These are phyloP conservation scores for Chamaecrista fasciculata DNA, from an alignment of 306 rosid species.

Conservation along the genomic window DNA sequence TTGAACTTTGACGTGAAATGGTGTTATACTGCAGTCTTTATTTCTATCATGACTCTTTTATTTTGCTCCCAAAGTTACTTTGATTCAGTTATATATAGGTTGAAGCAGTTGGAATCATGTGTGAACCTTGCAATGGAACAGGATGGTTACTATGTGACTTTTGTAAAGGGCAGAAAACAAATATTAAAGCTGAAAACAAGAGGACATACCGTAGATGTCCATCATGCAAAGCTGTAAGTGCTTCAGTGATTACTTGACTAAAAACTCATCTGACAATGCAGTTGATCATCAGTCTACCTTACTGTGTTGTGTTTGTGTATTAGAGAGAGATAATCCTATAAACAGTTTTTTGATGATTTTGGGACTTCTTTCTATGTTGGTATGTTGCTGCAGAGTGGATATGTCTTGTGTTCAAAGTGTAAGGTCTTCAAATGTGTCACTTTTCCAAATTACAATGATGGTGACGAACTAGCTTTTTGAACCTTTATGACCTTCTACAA, in stretches of 20 bases:
- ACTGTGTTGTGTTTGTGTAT: background rate
- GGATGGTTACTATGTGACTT: conserved; percentile 89
- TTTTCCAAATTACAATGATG: conserved; percentile 72
- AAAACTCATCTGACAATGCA: background rate
- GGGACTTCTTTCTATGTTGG: background rate
- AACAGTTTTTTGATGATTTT: background rate
- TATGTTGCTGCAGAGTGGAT: conserved; percentile 61
- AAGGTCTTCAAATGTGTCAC: conserved; percentile 88
- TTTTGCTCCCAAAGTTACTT: conserved; percentile 1
- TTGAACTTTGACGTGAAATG: background rate
- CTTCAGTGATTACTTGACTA: background rate
- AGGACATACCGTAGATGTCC: conserved; percentile 86
- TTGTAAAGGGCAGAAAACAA: conserved; percentile 78
- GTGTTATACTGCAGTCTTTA: background rate
- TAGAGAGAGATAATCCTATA: background rate
- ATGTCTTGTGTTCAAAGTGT: conserved; percentile 67
- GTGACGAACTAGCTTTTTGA: conserved; percentile 42
- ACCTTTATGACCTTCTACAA: conserved; percentile 3
- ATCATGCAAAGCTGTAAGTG: conserved; percentile 82
- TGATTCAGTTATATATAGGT: conserved; percentile 42
- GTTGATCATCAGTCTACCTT: background rate
- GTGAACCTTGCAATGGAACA: conserved; percentile 72
- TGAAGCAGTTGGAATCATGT: conserved; percentile 54
- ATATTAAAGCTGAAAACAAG: conserved; percentile 70
- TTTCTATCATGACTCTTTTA: background rate